These are phyloP conservation scores for Acacia crassicarpa DNA, from an alignment of 306 rosid genomes.

Conservation along the genomic window DNA sequence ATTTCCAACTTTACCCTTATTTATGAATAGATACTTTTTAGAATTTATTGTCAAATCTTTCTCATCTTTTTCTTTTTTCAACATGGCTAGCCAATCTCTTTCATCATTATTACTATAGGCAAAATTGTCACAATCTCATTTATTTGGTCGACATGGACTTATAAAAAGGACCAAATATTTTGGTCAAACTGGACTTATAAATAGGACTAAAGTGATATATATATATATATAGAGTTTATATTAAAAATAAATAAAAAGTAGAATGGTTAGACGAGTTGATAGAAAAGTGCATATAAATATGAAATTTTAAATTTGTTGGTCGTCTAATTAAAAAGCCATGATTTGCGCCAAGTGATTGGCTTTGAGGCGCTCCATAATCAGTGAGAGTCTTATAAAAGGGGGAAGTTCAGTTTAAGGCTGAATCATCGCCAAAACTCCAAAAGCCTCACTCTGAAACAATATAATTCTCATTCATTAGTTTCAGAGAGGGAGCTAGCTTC, in stretches of 20 bases:
- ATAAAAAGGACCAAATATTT: too few relatives aligned
- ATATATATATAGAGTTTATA: background rate
- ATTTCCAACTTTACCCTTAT: too few relatives aligned
- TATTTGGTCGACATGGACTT: too few relatives aligned
- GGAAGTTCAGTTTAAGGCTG: constrained; percentile 4
- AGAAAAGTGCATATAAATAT: background rate
- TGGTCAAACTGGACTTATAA: too few relatives aligned
- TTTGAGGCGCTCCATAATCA: background rate
- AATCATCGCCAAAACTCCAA: constrained; percentile 13
- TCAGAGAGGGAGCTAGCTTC: background rate
- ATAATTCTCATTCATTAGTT: background rate
- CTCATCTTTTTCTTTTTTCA: too few relatives aligned
- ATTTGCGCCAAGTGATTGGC: background rate
- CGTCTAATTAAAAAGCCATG: background rate
- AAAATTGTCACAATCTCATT: too few relatives aligned
- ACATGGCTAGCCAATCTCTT: too few relatives aligned
- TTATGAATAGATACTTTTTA: too few relatives aligned
- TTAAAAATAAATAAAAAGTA: background rate
- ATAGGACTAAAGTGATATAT: too few relatives aligned
- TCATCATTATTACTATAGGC: too few relatives aligned
- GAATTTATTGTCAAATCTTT: too few relatives aligned
- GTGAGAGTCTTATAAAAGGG: constrained; percentile 40
- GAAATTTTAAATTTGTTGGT: background rate
- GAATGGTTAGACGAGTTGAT: background rate
- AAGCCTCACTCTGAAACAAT: background rate